phyloP scores from a whole-genome alignment of 202 grass and related monocot species.

The Musa balbisiana region DNA sequence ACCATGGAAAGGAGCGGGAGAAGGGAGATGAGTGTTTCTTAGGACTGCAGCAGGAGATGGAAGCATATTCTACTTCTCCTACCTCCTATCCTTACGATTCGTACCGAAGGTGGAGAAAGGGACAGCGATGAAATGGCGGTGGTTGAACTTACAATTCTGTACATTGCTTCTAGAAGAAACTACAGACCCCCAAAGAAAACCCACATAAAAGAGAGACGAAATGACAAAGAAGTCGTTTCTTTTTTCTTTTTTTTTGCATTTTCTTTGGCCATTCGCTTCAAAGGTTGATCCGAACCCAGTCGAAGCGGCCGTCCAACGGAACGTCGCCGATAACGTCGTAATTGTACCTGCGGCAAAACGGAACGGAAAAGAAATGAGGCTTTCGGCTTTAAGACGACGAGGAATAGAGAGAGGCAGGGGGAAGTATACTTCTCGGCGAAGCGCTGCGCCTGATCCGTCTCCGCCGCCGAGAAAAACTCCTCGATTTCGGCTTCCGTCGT shows the following conservation, averaged over 20 bases:
- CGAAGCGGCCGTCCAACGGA: conserved; percentile 43
- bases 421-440: conserved; percentile 32
- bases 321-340: conserved; percentile 46
- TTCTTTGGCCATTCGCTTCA: too few species aligned
- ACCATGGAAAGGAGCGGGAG: too few species aligned
- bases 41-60: too few species aligned
- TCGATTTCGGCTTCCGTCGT: conserved; percentile 31
- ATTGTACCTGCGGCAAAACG: conserved; percentile 35
- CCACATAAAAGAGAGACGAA: neutral
- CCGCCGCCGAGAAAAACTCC: conserved; percentile 42
- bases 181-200: neutral
- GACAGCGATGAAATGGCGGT: too few species aligned
- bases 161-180: neutral
- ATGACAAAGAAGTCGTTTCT: too few species aligned
- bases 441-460: conserved; percentile 29
- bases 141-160: too few species aligned
- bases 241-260: too few species aligned
- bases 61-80: too few species aligned
- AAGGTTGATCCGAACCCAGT: conserved; percentile 23
- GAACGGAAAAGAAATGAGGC: neutral
- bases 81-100: too few species aligned
- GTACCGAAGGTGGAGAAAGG: too few species aligned
- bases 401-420: neutral
- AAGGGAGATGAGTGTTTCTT: too few species aligned
- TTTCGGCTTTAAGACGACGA: neutral